phyloP scores from a whole-genome alignment of 108 stramenopile genomes.

The Nitzschia inconspicua region DNA sequence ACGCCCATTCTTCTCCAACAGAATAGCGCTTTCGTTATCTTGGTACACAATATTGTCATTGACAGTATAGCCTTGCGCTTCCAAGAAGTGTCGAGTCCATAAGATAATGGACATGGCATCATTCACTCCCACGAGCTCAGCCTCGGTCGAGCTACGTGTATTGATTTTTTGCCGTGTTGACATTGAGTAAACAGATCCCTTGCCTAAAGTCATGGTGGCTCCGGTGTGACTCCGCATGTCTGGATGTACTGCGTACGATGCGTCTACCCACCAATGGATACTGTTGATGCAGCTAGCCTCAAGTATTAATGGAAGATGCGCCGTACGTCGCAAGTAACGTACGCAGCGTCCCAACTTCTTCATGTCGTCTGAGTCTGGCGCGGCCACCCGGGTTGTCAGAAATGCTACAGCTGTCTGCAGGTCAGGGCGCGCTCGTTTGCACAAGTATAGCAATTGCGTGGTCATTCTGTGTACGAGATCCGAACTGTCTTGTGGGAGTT shows the following conservation, averaged over 20 bases:
- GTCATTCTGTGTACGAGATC: conserved; percentile 2
- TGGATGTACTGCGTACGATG: conserved; percentile 23
- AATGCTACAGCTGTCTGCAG: conserved; percentile 37
- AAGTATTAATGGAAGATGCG: conserved; percentile 16
- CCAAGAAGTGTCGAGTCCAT: conserved; percentile 40
- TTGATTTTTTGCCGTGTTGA: conserved; percentile 45
- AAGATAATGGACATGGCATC: conserved; percentile 35
- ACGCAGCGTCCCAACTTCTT: conserved; percentile 39
- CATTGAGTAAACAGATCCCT: conserved; percentile 3
- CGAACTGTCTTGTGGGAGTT: not conserved
- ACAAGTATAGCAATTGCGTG: conserved; percentile 32
- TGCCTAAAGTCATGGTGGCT: conserved; percentile 25
- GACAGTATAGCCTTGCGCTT: conserved; percentile 39
- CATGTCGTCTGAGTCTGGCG: conserved; percentile 44
- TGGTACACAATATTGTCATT: conserved; percentile 32
- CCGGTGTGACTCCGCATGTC: conserved; percentile 44
- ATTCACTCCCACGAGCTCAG: conserved; percentile 25
- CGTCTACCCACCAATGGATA: conserved; percentile 26
- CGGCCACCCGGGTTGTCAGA: conserved; percentile 39
- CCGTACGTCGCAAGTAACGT: conserved; percentile 33
- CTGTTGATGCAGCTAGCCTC: conserved; percentile 2
- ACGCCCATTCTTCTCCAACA: conserved; percentile 42
- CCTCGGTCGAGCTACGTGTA: conserved; percentile 40
- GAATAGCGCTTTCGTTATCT: conserved; percentile 49
- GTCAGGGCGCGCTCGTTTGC: conserved; percentile 38